Conservation (phyloP, 805 yeast genomes). For the Candida insectalens region DNA sequence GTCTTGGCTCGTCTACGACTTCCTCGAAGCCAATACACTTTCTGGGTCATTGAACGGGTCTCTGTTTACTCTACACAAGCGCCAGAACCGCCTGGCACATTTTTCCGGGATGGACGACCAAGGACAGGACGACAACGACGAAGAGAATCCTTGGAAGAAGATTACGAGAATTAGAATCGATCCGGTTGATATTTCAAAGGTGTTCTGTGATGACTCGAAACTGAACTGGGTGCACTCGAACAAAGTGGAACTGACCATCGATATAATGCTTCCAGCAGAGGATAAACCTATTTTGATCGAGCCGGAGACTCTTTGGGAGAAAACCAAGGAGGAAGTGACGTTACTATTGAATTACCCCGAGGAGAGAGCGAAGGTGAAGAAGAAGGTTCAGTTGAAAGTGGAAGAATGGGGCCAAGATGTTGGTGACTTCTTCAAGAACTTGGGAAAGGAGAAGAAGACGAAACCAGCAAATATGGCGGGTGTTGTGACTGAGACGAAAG, state of each 20-base stretch:
- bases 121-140: slow-evolving; percentile 3
- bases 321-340: neutral
- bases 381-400: no score
- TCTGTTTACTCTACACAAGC: slow-evolving; percentile 66
- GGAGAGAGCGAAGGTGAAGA: neutral
- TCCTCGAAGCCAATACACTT: slow-evolving; percentile 59
- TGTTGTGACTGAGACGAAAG: slow-evolving; percentile 4
- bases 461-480: slow-evolving; percentile 1
- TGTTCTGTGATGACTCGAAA: slow-evolving; percentile 26
- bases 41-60: slow-evolving; percentile 71
- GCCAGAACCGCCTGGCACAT: slow-evolving; percentile 48
- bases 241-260: slow-evolving; percentile 59
- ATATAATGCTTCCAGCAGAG: slow-evolving; percentile 57
- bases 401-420: no score
- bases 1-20: slow-evolving; percentile 50
- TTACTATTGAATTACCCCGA: neutral
- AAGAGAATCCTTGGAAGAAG: slow-evolving; percentile 34
- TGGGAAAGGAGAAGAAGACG: neutral
- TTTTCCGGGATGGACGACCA: slow-evolving; percentile 23
- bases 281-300: slow-evolving; percentile 9
- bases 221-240: slow-evolving; percentile 71
- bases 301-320: neutral
- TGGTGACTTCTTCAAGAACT: neutral
- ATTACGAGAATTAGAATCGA: slow-evolving; percentile 36
- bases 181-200: slow-evolving; percentile 24